Percentiles rank a stretch among this genome's conserved stretches.
These are phyloP conservation scores for Lichtheimia corymbifera DNA, from an alignment of 371 early-diverging fungal genomes.

Conservation along the genomic window DNA sequence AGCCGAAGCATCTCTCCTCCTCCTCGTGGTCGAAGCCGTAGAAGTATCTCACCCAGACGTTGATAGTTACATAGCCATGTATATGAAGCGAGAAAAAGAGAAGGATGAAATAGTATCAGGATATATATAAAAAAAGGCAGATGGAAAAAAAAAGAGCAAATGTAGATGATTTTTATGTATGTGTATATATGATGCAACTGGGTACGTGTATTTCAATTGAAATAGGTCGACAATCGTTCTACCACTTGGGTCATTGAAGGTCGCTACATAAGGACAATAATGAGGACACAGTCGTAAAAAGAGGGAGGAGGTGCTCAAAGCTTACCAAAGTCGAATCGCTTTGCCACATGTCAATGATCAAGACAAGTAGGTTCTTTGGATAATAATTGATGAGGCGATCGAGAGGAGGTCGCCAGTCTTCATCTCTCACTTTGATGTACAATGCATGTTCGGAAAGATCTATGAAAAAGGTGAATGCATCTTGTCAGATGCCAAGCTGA, in stretches of 20 bases:
- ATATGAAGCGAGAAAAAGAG: too few relatives aligned
- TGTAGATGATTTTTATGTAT: not conserved
- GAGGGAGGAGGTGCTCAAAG: not conserved
- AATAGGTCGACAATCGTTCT: conserved; percentile 57
- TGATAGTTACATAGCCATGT: not conserved
- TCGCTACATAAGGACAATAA: conserved; percentile 34
- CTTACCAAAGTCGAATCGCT: conserved; percentile 56
- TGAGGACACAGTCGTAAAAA: not conserved
- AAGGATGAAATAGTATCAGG: too few relatives aligned
- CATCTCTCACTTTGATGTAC: conserved; percentile 59
- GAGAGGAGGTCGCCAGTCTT: conserved; percentile 60
- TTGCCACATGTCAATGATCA: conserved; percentile 79
- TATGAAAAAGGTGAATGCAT: conserved; percentile 7
- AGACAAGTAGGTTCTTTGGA: conserved; percentile 57
- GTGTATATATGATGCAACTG: not conserved
- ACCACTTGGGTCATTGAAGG: conserved; percentile 73
- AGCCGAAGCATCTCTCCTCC: conserved; percentile 29
- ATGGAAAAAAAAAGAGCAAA: conserved; percentile 7
- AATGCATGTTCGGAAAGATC: conserved; percentile 38
- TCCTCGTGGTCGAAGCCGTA: conserved; percentile 21
- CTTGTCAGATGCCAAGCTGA: not conserved
- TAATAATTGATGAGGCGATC: conserved; percentile 54
- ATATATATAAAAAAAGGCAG: too few relatives aligned
- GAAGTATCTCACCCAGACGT: conserved; percentile 8
- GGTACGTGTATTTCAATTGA: conserved; percentile 34